Evolutionary conservation across 2,329 filamentous ascomycete genomes (phyloP).

Genomic region (Aspergillus sp.): DNA sequence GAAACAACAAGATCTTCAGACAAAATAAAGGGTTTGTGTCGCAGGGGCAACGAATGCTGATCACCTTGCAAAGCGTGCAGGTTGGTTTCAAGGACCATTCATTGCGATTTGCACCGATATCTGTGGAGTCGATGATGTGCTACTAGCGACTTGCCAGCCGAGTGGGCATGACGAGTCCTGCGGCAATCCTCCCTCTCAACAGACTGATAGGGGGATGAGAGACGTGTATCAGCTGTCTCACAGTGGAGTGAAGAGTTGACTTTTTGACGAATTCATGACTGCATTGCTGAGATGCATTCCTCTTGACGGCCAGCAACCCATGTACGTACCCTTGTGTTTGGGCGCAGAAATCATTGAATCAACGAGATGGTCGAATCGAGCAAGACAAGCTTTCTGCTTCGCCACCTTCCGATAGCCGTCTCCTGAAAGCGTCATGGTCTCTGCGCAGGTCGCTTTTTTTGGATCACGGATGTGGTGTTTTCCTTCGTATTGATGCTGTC

Average conservation of each 20-base stretch:
- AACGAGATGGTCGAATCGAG: background rate
- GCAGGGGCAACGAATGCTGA: background rate
- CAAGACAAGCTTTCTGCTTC: conserved; percentile 18
- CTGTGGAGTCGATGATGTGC: conserved; percentile 14
- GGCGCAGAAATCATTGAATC: background rate
- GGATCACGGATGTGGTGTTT: conserved; percentile 2
- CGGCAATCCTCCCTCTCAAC: conserved; percentile 12
- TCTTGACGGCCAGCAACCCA: background rate
- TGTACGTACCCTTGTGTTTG: background rate
- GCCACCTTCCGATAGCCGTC: conserved; percentile 9
- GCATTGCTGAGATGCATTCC: conserved; percentile 8
- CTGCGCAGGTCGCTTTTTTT: background rate
- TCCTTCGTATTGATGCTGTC: conserved; percentile 8
- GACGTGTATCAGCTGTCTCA: background rate
- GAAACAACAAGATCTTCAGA: conserved; percentile 14
- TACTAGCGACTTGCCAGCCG: background rate
- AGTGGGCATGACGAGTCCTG: background rate
- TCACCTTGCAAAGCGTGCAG: background rate
- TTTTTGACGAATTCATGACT: conserved; percentile 6
- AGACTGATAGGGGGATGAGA: conserved; percentile 8
- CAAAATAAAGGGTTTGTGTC: conserved; percentile 10
- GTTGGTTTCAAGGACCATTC: conserved; percentile 2
- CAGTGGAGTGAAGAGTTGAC: background rate
- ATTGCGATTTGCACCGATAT: conserved; percentile 18
- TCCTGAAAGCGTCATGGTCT: conserved; percentile 2